Percentiles rank a stretch among this genome's conserved stretches.
Evolutionary conservation across 2,329 filamentous ascomycete species (phyloP).

Genomic region (Metarhizium rileyi): DNA sequence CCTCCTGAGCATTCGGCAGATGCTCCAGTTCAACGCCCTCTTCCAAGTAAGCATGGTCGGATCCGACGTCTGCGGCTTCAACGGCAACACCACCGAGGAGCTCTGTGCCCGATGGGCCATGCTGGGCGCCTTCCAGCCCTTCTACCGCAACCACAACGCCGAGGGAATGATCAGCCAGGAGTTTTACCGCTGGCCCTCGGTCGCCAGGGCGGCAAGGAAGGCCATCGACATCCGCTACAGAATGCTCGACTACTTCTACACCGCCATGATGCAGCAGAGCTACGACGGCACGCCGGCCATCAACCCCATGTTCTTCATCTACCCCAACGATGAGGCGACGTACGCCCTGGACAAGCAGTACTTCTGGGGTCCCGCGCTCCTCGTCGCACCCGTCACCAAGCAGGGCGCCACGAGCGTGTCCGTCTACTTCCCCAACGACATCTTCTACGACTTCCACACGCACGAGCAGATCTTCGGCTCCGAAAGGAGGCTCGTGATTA

Average conservation of each 20-base stretch:
- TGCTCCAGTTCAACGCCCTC: slow-evolving; percentile 52
- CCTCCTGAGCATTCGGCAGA: slow-evolving; percentile 45
- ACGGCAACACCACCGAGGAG: slow-evolving; percentile 46
- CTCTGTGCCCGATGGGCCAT: slow-evolving; percentile 59
- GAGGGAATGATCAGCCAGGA: slow-evolving; percentile 40
- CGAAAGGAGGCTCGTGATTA: slow-evolving; percentile 22
- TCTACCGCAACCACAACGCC: slow-evolving; percentile 58
- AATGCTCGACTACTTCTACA: slow-evolving; percentile 68
- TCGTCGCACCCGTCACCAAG: slow-evolving; percentile 35
- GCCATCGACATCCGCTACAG: slow-evolving; percentile 61
- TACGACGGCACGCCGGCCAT: slow-evolving; percentile 51
- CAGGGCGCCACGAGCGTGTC: slow-evolving; percentile 29
- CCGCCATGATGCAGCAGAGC: slow-evolving; percentile 50
- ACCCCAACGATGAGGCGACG: slow-evolving; percentile 38
- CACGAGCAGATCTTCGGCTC: slow-evolving; percentile 28
- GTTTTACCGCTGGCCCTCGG: slow-evolving; percentile 56
- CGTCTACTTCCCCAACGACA: slow-evolving; percentile 36
- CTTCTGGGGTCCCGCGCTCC: slow-evolving; percentile 33
- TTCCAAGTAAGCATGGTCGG: slow-evolving; percentile 63
- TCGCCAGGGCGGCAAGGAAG: slow-evolving; percentile 51
- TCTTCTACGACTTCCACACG: slow-evolving; percentile 39
- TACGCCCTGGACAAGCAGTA: slow-evolving; percentile 35
- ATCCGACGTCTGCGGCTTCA: slow-evolving; percentile 71
- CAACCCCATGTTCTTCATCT: slow-evolving; percentile 60
- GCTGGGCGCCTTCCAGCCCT: slow-evolving; percentile 56